Base-by-base conservation (phyloP, 1,284 basidiomycete genomes). In the Ceratobasidium sp. region DNA sequence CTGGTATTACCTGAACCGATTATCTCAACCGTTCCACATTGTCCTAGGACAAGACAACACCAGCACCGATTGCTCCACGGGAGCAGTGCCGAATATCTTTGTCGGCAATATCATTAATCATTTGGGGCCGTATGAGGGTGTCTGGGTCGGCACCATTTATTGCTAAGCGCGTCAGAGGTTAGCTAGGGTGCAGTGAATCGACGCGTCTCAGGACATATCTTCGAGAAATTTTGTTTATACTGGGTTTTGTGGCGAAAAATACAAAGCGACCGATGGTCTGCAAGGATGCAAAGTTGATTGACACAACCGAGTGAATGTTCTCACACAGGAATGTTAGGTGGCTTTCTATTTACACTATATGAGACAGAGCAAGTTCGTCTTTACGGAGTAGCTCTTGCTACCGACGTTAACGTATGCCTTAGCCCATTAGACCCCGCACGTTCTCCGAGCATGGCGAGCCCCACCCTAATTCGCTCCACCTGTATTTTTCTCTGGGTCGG, bases 1-100 rank as follows among this genome's bases (percentile, higher is more conserved):
- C 85, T 0, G 85, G 86, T 86, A 71, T 27, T 29, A 4, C 27
- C 6, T 4, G 24, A 29, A 6, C 11, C 22, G 27, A 22, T 53
- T 53, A 34, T 19, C 63, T 53, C 29, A 53, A 29, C n/a, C 29
- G 24, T 41, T 9, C 9, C 29, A 1, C 14, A 16, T 19, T 22
- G 6, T 8, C 27, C 13, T 54, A 69, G 75, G 76, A 27, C 68
- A 76, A 63, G 76, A 76, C 61, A 76, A 76, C 59, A 72, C 76
- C 22, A 59, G 62, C 48, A 19, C 41, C 5, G 19, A 39, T 39
- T 77, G 76, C 66, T 49, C 31, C 0, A 76, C 69, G 29, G 76
- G 76, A 2, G 68, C 51, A 6, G 74, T 76, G 16, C 66, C 75
- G 1, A 75, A 65, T 53, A 71, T 77, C 73, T 54, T 77, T 34